Base-by-base conservation (phyloP, 2,329 filamentous ascomycete species). In the Exophiala alcalophila region DNA sequence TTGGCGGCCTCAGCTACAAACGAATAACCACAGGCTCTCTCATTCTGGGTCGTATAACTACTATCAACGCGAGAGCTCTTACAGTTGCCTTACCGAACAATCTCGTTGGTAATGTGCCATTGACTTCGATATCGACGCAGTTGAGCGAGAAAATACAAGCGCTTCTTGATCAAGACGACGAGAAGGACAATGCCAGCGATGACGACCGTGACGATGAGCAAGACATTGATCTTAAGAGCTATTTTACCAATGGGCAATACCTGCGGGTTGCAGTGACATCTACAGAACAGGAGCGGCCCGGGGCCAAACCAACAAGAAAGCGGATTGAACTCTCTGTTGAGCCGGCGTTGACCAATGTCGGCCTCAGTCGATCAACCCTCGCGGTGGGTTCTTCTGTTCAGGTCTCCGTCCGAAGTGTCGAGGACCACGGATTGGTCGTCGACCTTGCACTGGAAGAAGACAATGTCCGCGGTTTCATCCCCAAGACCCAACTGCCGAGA, bases 351-450 rank as follows among this genome's bases (percentile, higher is more conserved):
- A 76, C 87, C 40, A 98, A 98, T 62, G 76, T 77, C 2, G 83
- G 86, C 1, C 70, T 98, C 15, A 72, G 77, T 3, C 76, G 79
- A 53, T 79, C 84, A 27, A 87, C 88, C 57, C 66, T 96, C 7
- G 80, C 92, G 7, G 67, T 76, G 27, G 84, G 94, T 59, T 76
- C 73, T 52, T 89, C 86, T 31, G 71, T 97, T 14, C 94, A 97
- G 75, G 91, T 89, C 2, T 84, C 89, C 0, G 83, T 98, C 18
- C 68, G 77, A 36, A 98, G 91, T 64, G 84, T 94, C n/a, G 91
- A 98, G 65, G 94, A 98, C 57, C 90, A 95, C 59, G 92, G 92
- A 49, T 77, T 92, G 44, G 79, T 97, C 42, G 95, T 98, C 88
- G 88, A 96, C 56, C 68, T 97, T 25, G 88, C 88, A 12, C 71